Evolutionary conservation across 2,329 filamentous ascomycete species (phyloP), one percentile per base, ranked within the genome.

Genomic region (Tolypocladium nubicola): DNA sequence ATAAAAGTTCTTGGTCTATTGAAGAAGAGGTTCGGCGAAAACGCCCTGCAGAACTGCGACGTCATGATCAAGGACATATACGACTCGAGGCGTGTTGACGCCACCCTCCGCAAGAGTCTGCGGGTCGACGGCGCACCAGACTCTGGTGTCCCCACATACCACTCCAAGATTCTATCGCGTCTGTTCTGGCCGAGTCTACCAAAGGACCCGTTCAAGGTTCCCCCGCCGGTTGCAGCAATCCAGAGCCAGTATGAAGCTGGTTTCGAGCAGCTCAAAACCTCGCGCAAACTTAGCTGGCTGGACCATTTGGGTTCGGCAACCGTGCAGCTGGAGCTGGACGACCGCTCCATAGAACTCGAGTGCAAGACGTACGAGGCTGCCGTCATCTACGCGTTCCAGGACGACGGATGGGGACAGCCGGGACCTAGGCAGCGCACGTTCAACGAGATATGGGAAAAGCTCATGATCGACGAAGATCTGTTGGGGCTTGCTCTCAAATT

Each of bases 51-150:
- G 69, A 89, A 89, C 53, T 97, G 92, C 71, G 93, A 99, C 68
- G 94, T 99, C 65, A 99, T 99, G 94, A 82, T 99, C 58, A 89
- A 88, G 61, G 94, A 99, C 69, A 88, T 97, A 40, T 82, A 88
- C 62, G 92, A 97, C 66, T 96, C 91, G 1, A 80, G 81, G 60
- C 81, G 83, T 47, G 83, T 95, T 59, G 89, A 97, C 67, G 74
- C 78, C 9, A 76, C 80, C 14, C 84, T 96, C 52, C 77, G 84
- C 47, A 79, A 78, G 57, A 70, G 67, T 58, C 59, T 73, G 26
- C 61, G 55, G 3, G 57, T 53, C 40, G 43, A 57, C 16, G 57
- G 60, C 2, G 58, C 59, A 11, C 37, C 58, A 2, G 61, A 62
- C 54, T 53, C 60, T 30, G 63, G 60, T 14, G 58, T 57, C 11